A percentile compares a stretch with the other conserved stretches of the same genome.
phyloP scores from a whole-genome alignment of 805 yeast species.

The Pichia gijzeniarum region DNA sequence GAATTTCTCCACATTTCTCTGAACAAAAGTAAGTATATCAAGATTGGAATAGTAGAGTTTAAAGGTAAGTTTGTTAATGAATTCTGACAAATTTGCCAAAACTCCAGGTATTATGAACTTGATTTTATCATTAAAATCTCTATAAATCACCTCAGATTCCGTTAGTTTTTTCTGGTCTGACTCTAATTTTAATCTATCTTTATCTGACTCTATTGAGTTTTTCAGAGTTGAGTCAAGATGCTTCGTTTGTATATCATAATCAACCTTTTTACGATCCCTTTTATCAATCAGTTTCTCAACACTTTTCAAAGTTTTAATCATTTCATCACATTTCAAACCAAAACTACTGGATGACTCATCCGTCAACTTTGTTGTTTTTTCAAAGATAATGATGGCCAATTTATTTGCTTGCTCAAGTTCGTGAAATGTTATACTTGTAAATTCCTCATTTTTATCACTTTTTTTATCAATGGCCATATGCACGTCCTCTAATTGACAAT shows the following conservation, averaged over 20 bases:
- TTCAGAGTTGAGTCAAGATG: constrained; percentile 35
- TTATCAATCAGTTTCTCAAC: constrained; percentile 37
- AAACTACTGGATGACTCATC: constrained; percentile 26
- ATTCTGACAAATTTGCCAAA: constrained; percentile 41
- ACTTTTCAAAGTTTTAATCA: constrained; percentile 33
- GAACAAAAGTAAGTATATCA: constrained; percentile 30
- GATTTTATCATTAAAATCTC: constrained; percentile 35
- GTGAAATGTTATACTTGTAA: constrained; percentile 24
- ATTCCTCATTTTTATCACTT: constrained; percentile 24
- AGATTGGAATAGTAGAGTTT: constrained; percentile 34
- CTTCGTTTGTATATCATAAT: constrained; percentile 33
- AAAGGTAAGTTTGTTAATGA: constrained; percentile 36
- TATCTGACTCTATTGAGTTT: constrained; percentile 24
- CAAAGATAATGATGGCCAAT: constrained; percentile 21
- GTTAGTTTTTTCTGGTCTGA: constrained; percentile 28
- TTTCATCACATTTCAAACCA: constrained; percentile 32
- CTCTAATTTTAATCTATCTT: constrained; percentile 33
- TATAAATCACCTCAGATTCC: constrained; percentile 28
- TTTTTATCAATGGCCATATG: constrained; percentile 17
- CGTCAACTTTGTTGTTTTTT: constrained; percentile 19
- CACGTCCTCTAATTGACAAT: constrained; percentile 20
- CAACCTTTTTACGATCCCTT: constrained; percentile 38
- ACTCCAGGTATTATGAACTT: constrained; percentile 41
- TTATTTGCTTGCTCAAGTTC: constrained; percentile 27
- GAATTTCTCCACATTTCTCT: constrained; percentile 27